Evolutionary conservation across 2,329 filamentous ascomycete genomes (phyloP).

Genomic region (Polychaeton citri): DNA sequence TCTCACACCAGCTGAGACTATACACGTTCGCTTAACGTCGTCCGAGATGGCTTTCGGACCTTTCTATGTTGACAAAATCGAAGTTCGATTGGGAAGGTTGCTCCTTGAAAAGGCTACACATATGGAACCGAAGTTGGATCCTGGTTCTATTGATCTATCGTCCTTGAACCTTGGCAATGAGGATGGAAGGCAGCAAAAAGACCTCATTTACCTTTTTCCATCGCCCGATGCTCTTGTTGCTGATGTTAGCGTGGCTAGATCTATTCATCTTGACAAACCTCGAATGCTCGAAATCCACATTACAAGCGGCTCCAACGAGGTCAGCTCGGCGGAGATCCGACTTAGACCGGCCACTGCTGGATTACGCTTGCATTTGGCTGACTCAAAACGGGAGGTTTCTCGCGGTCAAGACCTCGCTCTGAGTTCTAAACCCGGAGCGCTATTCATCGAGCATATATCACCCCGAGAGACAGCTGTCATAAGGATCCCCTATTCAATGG

Average conservation of each 20-base stretch:
- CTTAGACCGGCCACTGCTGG: constrained; percentile 49
- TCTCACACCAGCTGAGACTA: constrained; percentile 43
- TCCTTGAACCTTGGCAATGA: too few relatives aligned
- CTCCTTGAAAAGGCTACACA: constrained; percentile 52
- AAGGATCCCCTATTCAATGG: constrained; percentile 68
- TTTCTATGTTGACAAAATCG: constrained; percentile 62
- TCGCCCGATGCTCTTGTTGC: constrained; percentile 55
- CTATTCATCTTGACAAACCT: constrained; percentile 67
- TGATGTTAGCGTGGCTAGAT: constrained; percentile 50
- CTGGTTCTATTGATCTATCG: too few relatives aligned
- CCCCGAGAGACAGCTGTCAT: constrained; percentile 22
- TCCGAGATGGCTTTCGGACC: constrained; percentile 53
- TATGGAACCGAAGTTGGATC: too few relatives aligned
- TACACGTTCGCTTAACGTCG: constrained; percentile 37
- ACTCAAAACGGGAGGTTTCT: constrained; percentile 21
- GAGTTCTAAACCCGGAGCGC: neutral
- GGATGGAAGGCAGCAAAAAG: too few relatives aligned
- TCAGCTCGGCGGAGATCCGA: constrained; percentile 35
- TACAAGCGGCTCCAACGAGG: constrained; percentile 59
- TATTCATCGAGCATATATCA: neutral
- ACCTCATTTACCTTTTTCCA: too few relatives aligned
- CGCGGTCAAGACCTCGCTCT: constrained; percentile 27
- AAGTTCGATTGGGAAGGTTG: constrained; percentile 51
- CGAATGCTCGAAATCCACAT: constrained; percentile 65
- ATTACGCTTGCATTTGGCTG: constrained; percentile 41